Percentiles rank a stretch among this genome's conserved stretches.
Evolutionary conservation across 768 basidiomycete species (phyloP).

Genomic region (Hygrocybe coccinea): DNA sequence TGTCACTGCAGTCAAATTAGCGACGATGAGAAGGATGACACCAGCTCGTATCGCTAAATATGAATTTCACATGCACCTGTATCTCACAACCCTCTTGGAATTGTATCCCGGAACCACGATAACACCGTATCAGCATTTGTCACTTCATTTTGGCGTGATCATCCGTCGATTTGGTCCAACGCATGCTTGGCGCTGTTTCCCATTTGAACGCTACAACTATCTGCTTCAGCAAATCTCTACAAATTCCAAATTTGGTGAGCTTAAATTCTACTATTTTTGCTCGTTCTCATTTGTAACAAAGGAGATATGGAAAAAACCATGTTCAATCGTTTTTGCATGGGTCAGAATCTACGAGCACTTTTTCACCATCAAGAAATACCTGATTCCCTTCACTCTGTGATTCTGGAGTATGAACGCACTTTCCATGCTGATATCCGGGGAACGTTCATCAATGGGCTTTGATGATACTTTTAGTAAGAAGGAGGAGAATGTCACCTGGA

Average conservation of each 20-base stretch:
- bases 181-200: constrained; percentile 36
- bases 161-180: constrained; percentile 29
- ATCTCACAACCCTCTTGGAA: neutral
- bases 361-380: neutral
- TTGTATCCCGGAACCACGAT: constrained; percentile 12
- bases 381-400: neutral
- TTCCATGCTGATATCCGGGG: neutral
- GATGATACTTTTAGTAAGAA: neutral
- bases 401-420: neutral
- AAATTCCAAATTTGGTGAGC: constrained; percentile 24
- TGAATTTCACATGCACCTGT: constrained; percentile 3
- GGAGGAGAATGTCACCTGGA: neutral
- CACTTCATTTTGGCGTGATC: constrained; percentile 9
- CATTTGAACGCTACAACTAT: constrained; percentile 35
- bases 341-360: neutral
- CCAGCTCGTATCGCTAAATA: neutral
- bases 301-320: constrained; percentile 1
- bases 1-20: constrained; percentile 5
- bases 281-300: neutral
- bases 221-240: constrained; percentile 30
- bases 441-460: neutral
- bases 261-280: neutral
- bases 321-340: neutral
- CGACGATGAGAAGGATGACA: neutral
- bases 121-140: constrained; percentile 8